phyloP scores from a whole-genome alignment of 768 basidiomycete species.

The Leccinum disarticulatum region DNA sequence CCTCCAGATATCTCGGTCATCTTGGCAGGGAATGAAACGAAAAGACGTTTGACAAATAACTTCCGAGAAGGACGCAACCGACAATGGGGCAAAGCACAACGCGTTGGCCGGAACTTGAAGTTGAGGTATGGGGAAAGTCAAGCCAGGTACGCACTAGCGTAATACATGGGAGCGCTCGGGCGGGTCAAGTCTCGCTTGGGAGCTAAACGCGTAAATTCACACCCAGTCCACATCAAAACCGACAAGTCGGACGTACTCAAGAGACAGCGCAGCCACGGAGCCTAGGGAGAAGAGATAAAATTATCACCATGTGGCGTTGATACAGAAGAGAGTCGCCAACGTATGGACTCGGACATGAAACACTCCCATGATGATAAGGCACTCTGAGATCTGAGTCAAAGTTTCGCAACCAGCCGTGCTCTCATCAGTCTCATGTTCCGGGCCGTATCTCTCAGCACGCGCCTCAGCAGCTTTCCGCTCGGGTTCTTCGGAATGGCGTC shows the following conservation, averaged over 20 bases:
- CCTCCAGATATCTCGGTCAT: constrained; percentile 30
- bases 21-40: background rate
- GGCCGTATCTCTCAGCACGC: constrained; percentile 53
- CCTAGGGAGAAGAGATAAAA: background rate
- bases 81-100: background rate
- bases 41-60: background rate
- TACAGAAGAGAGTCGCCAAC: background rate
- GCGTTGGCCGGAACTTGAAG: background rate
- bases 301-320: constrained; percentile 9
- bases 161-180: background rate
- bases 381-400: constrained; percentile 20
- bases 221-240: background rate
- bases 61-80: background rate
- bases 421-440: constrained; percentile 19
- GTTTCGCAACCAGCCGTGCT: constrained; percentile 21
- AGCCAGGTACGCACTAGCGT: background rate
- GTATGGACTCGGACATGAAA: constrained; percentile 1
- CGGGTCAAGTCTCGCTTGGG: background rate
- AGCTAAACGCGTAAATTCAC: background rate
- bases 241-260: background rate
- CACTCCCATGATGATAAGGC: background rate
- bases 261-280: background rate
- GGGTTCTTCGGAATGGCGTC: constrained; percentile 68
- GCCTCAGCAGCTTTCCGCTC: constrained; percentile 64
- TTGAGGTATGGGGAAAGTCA: background rate